Percentiles rank a stretch among this genome's conserved stretches.
Evolutionary conservation across 139 green algal species (phyloP).

Genomic region (Chlamydomonas eustigma): DNA sequence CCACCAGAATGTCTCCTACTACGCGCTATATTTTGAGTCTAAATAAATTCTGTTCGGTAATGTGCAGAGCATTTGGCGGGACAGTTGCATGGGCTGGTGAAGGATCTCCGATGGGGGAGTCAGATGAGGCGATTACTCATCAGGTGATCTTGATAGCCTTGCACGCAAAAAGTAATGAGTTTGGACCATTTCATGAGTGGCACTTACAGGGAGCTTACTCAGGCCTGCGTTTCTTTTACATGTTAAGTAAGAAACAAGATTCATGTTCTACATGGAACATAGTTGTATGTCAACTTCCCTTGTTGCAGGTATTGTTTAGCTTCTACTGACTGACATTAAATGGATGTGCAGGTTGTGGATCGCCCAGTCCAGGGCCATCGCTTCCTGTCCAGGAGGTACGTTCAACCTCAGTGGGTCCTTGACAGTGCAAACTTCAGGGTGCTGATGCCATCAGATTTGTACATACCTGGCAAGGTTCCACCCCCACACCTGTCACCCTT

Average conservation of each 20-base stretch:
- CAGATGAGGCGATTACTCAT: conserved; percentile 86
- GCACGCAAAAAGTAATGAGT: too few relatives aligned
- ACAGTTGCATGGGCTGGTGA: conserved; percentile 85
- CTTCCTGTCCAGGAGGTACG: conserved; percentile 78
- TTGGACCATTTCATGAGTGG: too few relatives aligned
- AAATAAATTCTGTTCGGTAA: not conserved
- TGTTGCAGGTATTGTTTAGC: too few relatives aligned
- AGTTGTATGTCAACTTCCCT: too few relatives aligned
- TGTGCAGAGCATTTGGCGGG: conserved; percentile 80
- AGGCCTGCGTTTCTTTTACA: too few relatives aligned
- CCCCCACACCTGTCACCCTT: conserved; percentile 98
- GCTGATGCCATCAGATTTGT: conserved; percentile 68
- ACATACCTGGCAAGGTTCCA: conserved; percentile 70
- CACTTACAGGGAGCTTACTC: too few relatives aligned
- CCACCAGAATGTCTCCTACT: not conserved
- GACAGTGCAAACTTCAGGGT: conserved; percentile 88
- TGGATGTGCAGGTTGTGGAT: conserved; percentile 55
- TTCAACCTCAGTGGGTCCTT: conserved; percentile 98
- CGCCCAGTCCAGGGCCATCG: conserved; percentile 68
- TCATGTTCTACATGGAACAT: too few relatives aligned
- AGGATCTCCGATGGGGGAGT: conserved; percentile 70
- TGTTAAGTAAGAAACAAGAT: too few relatives aligned
- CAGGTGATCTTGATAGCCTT: too few relatives aligned
- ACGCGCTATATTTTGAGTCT: not conserved
- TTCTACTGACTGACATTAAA: too few relatives aligned